Percentiles rank a stretch among this genome's conserved stretches.
These are phyloP conservation scores for Eucalyptus fibrosa DNA, from an alignment of 345 rosid genomes.

Conservation along the genomic window DNA sequence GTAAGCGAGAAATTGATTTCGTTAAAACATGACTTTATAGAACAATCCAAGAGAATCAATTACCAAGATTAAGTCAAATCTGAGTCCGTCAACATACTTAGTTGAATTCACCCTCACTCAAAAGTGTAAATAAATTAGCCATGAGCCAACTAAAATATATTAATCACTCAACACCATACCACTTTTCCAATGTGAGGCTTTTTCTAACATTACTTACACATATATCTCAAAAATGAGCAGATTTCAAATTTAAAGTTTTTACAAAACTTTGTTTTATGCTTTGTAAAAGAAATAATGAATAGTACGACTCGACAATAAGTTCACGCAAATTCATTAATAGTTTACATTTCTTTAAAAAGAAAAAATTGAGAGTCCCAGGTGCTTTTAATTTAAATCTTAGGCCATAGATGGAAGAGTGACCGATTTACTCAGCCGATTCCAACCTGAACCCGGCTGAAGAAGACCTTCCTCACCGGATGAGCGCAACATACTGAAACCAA, in stretches of 20 bases:
- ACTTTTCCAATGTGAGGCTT: accelerated
- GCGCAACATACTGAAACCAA: not conserved
- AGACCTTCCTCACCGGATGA: not conserved
- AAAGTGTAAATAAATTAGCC: too few species aligned
- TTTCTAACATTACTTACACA: not conserved
- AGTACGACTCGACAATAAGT: not conserved
- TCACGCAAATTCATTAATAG: not conserved
- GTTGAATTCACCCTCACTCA: not conserved
- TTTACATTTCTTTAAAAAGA: too few species aligned
- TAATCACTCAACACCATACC: too few species aligned
- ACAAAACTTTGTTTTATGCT: not conserved
- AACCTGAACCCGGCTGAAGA: not conserved
- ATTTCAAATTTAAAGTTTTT: not conserved
- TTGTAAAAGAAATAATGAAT: not conserved
- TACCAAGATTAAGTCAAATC: accelerated
- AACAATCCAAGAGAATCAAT: not conserved
- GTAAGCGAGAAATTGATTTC: not conserved
- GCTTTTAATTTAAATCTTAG: not conserved
- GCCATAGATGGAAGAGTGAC: not conserved
- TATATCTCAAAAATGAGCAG: not conserved
- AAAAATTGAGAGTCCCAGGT: not conserved
- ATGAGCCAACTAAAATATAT: not conserved
- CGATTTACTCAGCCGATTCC: not conserved
- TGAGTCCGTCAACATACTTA: accelerated
- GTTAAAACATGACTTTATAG: not conserved